Evolutionary conservation across 192 early-diverging fungal species (phyloP), one percentile per base, ranked within the genome.

Genomic region (Backusella morwellensis): DNA sequence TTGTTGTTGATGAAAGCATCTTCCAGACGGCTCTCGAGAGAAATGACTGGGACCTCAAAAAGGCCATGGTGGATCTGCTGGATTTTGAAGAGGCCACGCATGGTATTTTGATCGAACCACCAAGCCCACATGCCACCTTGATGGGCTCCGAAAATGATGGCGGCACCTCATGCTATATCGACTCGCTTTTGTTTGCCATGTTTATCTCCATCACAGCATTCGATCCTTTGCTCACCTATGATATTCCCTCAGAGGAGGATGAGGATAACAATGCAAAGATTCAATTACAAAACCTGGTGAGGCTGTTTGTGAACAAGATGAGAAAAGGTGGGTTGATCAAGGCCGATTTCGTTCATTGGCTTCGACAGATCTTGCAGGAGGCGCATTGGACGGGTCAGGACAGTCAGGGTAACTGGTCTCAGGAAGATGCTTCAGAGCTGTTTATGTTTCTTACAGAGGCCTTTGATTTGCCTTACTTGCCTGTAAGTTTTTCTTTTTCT

Each of bases 1-100:
- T 77, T 47, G 52, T 19, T 0, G 32, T 77, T 2, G 68, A 77
- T 12, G n/a, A 36, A 19, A 5, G 36, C 15, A 23, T 68, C 7
- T 38, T 77, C 35, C 54, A 80, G 23, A 71, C 26, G 9, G 32
- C 80, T 15, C 50, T 85, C 2, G 81, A 82, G n/a, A 6, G n/a
- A 23, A 80, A 85, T 29, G 44, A 71, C 1, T 85, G 84, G 84
- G 68, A 85, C 67, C 50, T 77, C 4, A 75, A 59, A 35, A 47
- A 75, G 67, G 79, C 79, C 1, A 67, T 75, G 7, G 56, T 72
- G 3, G 77, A 85, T 44, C 35, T 77, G 23, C 23, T 44, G 35
- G 78, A 85, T 75, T 75, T 80, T 26, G 41, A 74, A 35, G 81
- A 82, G 40, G 81, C 84, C 5, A 79, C 83, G 15, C 76, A 83